Percentiles rank a stretch among this genome's conserved stretches.
phyloP scores from a whole-genome alignment of 345 rosid genomes.

The Bruguiera sexangula region DNA sequence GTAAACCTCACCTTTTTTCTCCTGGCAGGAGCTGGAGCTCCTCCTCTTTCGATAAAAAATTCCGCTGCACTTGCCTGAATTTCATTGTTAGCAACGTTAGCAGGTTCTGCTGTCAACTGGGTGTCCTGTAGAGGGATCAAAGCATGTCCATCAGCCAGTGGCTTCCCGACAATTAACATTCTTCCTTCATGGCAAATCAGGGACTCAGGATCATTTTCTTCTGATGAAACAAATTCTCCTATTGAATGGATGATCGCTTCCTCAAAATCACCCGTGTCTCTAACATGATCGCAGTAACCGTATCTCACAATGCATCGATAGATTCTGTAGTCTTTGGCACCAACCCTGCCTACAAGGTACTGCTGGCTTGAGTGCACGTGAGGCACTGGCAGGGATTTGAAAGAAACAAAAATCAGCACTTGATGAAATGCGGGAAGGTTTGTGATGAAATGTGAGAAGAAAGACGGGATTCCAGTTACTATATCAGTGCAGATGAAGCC shows the following conservation, averaged over 20 bases:
- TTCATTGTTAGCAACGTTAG: slow-evolving; percentile 4
- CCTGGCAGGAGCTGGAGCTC: background rate
- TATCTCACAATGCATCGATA: slow-evolving; percentile 54
- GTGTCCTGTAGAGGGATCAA: slow-evolving; percentile 27
- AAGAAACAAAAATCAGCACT: slow-evolving; percentile 56
- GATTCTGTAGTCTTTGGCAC: slow-evolving; percentile 37
- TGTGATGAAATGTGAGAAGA: slow-evolving; percentile 56
- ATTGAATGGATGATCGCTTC: slow-evolving; percentile 45
- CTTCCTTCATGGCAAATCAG: slow-evolving; percentile 27
- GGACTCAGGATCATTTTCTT: slow-evolving; percentile 40
- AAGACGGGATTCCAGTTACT: slow-evolving; percentile 50
- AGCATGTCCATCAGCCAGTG: slow-evolving; percentile 23
- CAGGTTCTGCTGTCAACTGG: background rate
- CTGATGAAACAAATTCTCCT: slow-evolving; percentile 52
- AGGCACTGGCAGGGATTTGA: slow-evolving; percentile 53
- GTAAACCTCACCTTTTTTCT: slow-evolving; percentile 46
- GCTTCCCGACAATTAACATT: slow-evolving; percentile 40
- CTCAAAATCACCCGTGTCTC: slow-evolving; percentile 50
- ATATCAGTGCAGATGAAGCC: slow-evolving; percentile 51
- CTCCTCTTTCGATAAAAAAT: background rate
- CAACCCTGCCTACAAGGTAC: slow-evolving; percentile 52
- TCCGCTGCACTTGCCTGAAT: background rate
- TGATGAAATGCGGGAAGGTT: slow-evolving; percentile 63
- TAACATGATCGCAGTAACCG: slow-evolving; percentile 45
- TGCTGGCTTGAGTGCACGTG: slow-evolving; percentile 29